Percentiles rank a stretch among this genome's conserved stretches.
Conservation (phyloP, 164 flowering plant genomes). For the Chloranthus sessilifolius region DNA sequence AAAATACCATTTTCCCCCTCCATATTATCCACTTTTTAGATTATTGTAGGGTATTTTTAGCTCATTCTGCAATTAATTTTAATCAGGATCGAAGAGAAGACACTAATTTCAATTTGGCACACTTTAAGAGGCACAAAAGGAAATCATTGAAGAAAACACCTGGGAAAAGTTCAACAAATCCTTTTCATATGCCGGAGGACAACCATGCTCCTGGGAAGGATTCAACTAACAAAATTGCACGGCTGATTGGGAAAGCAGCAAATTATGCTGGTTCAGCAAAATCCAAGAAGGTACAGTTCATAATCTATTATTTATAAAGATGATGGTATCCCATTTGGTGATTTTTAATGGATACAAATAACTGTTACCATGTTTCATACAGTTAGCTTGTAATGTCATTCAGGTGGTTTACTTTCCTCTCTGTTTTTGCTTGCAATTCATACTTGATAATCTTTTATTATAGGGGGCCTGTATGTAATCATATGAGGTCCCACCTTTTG, state of each 20-base stretch:
- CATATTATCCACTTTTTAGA: neutral
- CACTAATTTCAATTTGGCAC: slow-evolving; percentile 66
- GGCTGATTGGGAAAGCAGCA: slow-evolving; percentile 77
- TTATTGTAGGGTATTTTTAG: neutral
- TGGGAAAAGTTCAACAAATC: slow-evolving; percentile 56
- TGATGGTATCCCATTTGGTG: too few relatives aligned
- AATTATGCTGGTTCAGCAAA: slow-evolving; percentile 72
- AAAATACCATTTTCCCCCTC: neutral
- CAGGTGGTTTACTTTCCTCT: too few relatives aligned
- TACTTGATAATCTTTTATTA: too few relatives aligned
- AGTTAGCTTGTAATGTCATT: too few relatives aligned
- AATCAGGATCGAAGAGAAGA: slow-evolving; percentile 94
- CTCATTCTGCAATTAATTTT: slow-evolving; percentile 6
- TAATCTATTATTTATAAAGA: too few relatives aligned
- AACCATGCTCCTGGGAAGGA: slow-evolving; percentile 92
- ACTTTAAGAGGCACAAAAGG: slow-evolving; percentile 83
- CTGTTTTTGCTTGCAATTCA: too few relatives aligned
- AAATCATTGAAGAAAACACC: slow-evolving; percentile 66
- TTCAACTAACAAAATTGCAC: slow-evolving; percentile 70
- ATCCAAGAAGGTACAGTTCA: slow-evolving; percentile 77
- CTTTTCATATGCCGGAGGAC: slow-evolving; percentile 83
- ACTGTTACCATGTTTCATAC: too few relatives aligned
- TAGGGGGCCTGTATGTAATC: too few relatives aligned
- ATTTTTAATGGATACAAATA: too few relatives aligned
- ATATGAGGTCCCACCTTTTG: too few relatives aligned